A percentile compares a stretch with the other conserved stretches of the same genome.
Evolutionary conservation across 2,329 filamentous ascomycete species (phyloP).

Genomic region (Exophiala alcalophila): DNA sequence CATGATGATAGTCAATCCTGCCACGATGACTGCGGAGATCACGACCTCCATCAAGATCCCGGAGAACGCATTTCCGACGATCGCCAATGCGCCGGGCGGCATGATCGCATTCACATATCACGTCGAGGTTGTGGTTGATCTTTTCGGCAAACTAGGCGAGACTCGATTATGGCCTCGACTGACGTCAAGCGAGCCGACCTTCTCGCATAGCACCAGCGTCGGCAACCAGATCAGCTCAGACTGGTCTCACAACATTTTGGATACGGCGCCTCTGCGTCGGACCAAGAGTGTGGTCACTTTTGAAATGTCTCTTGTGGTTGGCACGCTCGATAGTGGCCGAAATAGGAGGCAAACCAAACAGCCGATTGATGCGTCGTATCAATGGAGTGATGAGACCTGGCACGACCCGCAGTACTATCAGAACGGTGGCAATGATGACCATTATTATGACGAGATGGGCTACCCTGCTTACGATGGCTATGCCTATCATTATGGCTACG

Average conservation of each 20-base stretch:
- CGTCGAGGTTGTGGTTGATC: slow-evolving; percentile 86
- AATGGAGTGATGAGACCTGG: slow-evolving; percentile 8
- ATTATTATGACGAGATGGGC: slow-evolving; percentile 27
- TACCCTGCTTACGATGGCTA: slow-evolving; percentile 24
- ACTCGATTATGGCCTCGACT: slow-evolving; percentile 62
- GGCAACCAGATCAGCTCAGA: slow-evolving; percentile 40
- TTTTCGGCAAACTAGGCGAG: slow-evolving; percentile 81
- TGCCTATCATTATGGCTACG: slow-evolving; percentile 15
- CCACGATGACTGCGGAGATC: slow-evolving; percentile 71
- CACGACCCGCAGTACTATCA: slow-evolving; percentile 13
- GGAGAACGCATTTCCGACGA: slow-evolving; percentile 88
- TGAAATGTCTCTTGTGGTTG: slow-evolving; percentile 81
- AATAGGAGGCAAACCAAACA: slow-evolving; percentile 33
- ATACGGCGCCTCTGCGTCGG: slow-evolving; percentile 79
- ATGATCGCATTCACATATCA: slow-evolving; percentile 97
- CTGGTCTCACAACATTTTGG: slow-evolving; percentile 65
- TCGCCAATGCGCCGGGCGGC: slow-evolving; percentile 79
- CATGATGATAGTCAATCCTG: slow-evolving; percentile 82
- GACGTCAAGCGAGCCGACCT: slow-evolving; percentile 36
- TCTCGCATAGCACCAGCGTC: slow-evolving; percentile 39
- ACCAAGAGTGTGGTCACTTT: slow-evolving; percentile 91
- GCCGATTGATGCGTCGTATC: slow-evolving; percentile 16
- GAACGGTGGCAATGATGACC: slow-evolving; percentile 19
- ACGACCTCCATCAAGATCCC: slow-evolving; percentile 82
- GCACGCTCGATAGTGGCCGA: slow-evolving; percentile 71